Base-by-base conservation (phyloP, 805 yeast genomes). In the Spathaspora boniae region DNA sequence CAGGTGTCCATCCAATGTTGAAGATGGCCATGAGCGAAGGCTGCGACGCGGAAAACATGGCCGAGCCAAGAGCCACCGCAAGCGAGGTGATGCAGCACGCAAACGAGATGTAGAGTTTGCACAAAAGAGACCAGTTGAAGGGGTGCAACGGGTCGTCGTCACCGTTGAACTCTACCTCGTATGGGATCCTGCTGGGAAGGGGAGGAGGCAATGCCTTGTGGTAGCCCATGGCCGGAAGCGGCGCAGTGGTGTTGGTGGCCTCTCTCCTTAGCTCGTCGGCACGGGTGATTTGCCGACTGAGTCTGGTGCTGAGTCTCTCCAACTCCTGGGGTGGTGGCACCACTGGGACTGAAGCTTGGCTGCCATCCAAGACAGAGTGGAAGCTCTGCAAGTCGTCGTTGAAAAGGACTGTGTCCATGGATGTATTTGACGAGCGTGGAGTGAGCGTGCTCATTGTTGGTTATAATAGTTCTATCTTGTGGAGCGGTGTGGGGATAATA, bases 71-170 rank as follows among this genome's bases (percentile, higher is more conserved):
- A 3, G 89, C 70, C 28, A 80, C 68, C 1, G 68, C 33, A 14
- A 51, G 40, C 2, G 68, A 67, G 21, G 59, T 41, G 23, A 57
- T 43, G 4, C 57, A 67, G 2, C 56, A 62, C 16, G 51, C 40
- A 5, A 42, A 32, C 24, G 57, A 53, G 16, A 40, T 46, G n/a
- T 43, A 6, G 8, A 58, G 17, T 60, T 61, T 61, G 15, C 37
- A 50, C 9, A 16, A 7, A 9, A 44, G 37, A 11, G 81, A 53
- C 93, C 91, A 86, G 53, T 87, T 87, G 52, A 78, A 79, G 0
- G 96, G 95, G 53, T 80, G 86, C 7, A 59, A 40, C 1, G 95
- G 94, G 53, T 87, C 96, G 31, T 79, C 67, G 1, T 81, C 80
- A 0, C 95, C 95, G 51, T 83, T 82, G 50, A 70, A 86, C 3